Conservation (phyloP, 75 land plant species). For the Selaginella tamariscina region DNA sequence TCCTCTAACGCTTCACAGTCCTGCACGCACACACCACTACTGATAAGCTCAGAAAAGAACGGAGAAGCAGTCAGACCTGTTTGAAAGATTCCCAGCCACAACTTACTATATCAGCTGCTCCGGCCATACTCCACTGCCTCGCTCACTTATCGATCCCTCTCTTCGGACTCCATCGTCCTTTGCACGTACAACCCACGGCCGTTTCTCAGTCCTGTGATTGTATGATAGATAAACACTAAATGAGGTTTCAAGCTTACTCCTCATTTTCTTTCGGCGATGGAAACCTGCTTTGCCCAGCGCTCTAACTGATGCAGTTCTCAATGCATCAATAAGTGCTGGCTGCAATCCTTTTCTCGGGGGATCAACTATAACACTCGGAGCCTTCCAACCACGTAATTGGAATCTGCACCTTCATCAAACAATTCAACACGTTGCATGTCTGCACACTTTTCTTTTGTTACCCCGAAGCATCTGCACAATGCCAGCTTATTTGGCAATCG, state of each 20-base stretch:
- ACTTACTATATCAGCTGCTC: conserved; percentile 82
- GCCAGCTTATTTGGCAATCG: conserved; percentile 77
- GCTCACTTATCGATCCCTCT: conserved; percentile 32
- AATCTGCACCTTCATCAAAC: conserved; percentile 39
- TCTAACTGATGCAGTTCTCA: conserved; percentile 35
- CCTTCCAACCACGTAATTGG: conserved; percentile 81
- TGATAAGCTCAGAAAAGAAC: not conserved
- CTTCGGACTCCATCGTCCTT: conserved; percentile 41
- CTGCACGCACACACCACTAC: no score
- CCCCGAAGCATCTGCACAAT: conserved; percentile 78
- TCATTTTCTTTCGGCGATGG: conserved; percentile 17
- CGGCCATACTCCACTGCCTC: conserved; percentile 47
- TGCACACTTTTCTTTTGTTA: no score
- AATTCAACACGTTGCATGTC: no score
- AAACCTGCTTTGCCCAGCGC: conserved; percentile 26
- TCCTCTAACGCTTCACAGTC: conserved; percentile 62
- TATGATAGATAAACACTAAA: not conserved
- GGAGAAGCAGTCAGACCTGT: conserved; percentile 36
- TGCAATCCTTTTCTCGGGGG: conserved; percentile 97
- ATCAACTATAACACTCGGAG: conserved; percentile 75
- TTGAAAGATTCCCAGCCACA: conserved; percentile 99
- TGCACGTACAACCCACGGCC: conserved; percentile 92
- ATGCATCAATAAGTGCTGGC: conserved; percentile 43
- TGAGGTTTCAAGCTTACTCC: conserved; percentile 15
- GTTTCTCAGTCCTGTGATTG: conserved; percentile 63